phyloP scores from a whole-genome alignment of 306 rosid genomes.

The Datisca glomerata region DNA sequence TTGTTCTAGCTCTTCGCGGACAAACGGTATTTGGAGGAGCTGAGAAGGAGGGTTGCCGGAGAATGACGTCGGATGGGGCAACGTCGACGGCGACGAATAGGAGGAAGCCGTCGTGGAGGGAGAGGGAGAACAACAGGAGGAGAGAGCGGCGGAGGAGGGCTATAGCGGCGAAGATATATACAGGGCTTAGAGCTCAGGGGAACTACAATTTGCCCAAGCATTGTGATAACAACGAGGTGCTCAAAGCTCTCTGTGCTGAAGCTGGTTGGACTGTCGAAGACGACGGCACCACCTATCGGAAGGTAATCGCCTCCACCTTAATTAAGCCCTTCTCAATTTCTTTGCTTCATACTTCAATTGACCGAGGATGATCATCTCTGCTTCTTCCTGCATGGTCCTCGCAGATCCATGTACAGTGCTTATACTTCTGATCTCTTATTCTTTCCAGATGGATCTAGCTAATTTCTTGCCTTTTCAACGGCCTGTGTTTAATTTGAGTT shows the following conservation, averaged over 20 bases:
- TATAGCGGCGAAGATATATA: conserved; percentile 60
- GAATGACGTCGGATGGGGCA: conserved; percentile 80
- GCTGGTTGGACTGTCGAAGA: conserved; percentile 93
- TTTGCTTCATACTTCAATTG: neutral
- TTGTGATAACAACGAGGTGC: conserved; percentile 77
- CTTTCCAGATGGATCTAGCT: conserved; percentile 11
- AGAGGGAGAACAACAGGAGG: conserved; percentile 73
- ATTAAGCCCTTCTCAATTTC: neutral
- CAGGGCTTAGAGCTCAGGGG: conserved; percentile 79
- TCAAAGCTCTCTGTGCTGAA: conserved; percentile 68
- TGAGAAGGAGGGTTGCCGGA: conserved; percentile 14
- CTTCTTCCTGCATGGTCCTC: neutral
- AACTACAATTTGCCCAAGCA: conserved; percentile 75
- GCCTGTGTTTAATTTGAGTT: neutral
- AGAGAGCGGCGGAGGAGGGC: conserved; percentile 78
- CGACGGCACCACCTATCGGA: conserved; percentile 84
- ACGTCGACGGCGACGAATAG: conserved; percentile 45
- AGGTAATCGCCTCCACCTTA: conserved; percentile 21
- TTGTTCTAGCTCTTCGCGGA: too few relatives aligned
- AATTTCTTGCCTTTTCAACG: neutral
- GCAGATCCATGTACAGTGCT: conserved; percentile 6
- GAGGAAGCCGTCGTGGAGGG: conserved; percentile 88
- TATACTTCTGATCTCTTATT: neutral
- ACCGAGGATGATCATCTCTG: neutral
- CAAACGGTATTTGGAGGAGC: neutral